Conservation (phyloP, 768 basidiomycete species). For the Royoungia palumana region DNA sequence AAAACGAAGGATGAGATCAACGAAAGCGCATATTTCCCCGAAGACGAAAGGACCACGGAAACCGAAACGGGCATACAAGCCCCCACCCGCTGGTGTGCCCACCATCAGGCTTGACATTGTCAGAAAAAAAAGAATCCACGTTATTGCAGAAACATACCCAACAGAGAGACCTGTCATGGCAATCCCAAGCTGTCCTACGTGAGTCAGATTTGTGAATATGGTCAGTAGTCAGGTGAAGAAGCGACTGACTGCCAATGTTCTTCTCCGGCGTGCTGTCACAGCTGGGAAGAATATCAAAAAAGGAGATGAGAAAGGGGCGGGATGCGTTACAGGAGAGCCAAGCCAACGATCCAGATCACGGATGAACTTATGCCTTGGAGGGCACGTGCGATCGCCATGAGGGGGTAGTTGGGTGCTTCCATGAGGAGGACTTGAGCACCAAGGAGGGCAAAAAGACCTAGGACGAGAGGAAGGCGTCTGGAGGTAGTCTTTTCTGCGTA, state of each 20-base stretch:
- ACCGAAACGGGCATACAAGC: constrained; percentile 51
- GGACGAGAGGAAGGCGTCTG: constrained; percentile 46
- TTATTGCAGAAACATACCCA: constrained; percentile 36
- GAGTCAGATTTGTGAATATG: background rate
- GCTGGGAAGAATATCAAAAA: constrained; percentile 32
- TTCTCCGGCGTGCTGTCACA: constrained; percentile 53
- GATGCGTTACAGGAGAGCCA: constrained; percentile 50
- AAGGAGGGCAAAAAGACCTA: constrained; percentile 48
- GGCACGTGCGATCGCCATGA: constrained; percentile 58
- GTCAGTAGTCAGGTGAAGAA: background rate
- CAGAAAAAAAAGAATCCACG: background rate
- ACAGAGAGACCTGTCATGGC: constrained; percentile 56
- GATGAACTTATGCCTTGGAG: constrained; percentile 60
- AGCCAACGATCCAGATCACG: constrained; percentile 59
- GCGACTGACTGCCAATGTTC: constrained; percentile 45
- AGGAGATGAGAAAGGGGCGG: background rate
- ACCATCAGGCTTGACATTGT: constrained; percentile 40
- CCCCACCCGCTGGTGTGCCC: constrained; percentile 58
- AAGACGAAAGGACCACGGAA: constrained; percentile 61
- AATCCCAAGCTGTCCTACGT: constrained; percentile 54
- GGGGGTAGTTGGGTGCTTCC: constrained; percentile 53
- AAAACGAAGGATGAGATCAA: constrained; percentile 55
- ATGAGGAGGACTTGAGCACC: constrained; percentile 59
- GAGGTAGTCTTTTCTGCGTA: constrained; percentile 49
- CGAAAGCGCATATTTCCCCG: constrained; percentile 40